Conservation (phyloP, 1,284 basidiomycete species). For the Cryptococcus amylolentus region DNA sequence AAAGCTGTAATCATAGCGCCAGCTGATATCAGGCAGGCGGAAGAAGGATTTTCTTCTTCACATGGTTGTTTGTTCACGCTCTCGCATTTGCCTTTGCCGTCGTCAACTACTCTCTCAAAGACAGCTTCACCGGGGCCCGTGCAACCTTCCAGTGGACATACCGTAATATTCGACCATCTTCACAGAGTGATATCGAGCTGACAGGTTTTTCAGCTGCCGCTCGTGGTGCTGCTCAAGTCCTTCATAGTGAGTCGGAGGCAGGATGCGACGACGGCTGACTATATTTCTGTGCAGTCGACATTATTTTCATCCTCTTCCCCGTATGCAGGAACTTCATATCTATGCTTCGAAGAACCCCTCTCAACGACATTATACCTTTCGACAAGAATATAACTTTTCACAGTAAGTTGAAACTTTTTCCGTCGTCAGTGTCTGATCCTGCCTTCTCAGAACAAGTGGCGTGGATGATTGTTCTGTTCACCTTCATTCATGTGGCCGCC, state of each 20-base stretch:
- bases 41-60: slow-evolving; percentile 66
- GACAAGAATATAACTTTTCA: slow-evolving; percentile 85
- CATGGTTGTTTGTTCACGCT: slow-evolving; percentile 71
- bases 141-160: slow-evolving; percentile 68
- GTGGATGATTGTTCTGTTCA: slow-evolving; percentile 76
- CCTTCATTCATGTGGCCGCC: slow-evolving; percentile 56
- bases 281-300: slow-evolving; percentile 55
- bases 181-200: background rate
- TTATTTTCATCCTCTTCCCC: slow-evolving; percentile 83
- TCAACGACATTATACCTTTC: slow-evolving; percentile 81
- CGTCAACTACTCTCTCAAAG: slow-evolving; percentile 71
- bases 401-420: slow-evolving; percentile 52
- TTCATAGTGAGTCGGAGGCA: slow-evolving; percentile 56
- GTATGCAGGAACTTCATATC: slow-evolving; percentile 89
- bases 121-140: slow-evolving; percentile 65
- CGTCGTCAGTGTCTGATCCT: background rate
- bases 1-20: background rate
- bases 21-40: slow-evolving; percentile 51
- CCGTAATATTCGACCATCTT: slow-evolving; percentile 54
- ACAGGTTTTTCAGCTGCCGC: slow-evolving; percentile 61
- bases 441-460: slow-evolving; percentile 59
- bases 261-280: background rate
- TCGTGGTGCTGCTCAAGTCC: slow-evolving; percentile 73
- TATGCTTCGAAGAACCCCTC: slow-evolving; percentile 69
- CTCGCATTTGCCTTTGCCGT: slow-evolving; percentile 70